Base-by-base conservation (phyloP, 2,329 filamentous ascomycete species). In the Sporothrix variecibatus region DNA sequence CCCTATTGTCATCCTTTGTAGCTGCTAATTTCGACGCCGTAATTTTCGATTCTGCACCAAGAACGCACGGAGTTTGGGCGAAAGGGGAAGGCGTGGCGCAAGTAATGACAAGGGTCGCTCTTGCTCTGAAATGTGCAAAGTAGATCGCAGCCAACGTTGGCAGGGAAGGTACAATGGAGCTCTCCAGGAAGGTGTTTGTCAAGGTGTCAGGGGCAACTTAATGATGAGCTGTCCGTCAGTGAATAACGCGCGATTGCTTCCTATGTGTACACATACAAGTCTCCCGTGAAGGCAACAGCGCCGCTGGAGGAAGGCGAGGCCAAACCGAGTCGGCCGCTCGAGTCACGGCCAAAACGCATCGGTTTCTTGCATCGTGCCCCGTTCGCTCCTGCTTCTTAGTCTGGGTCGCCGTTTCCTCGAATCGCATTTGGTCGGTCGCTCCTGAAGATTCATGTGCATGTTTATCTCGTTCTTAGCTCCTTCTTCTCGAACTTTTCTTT, bases 41-140 rank as follows among this genome's bases (percentile, higher is more conserved):
- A 58, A 49, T 73, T 73, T 65, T 70, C 31, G n/a, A 58, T 43
- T 70, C 56, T 46, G 53, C 72, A 67, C 23, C 40, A 49, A 69
- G 65, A 31, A 26, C 49, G 26, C 53, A 40, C 49, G 65, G 64
- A 62, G 78, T 79, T 78, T 79, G 78, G 77, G 79, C 79, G 78
- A 81, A 74, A 67, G 76, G 78, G 78, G 78, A 79, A 80, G 78
- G 79, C 77, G 79, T 74, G 64, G 76, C 71, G 72, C 73, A 73
- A 34, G 38, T 68, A 65, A 58, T 46, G 34, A 43, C 65, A 31
- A 68, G 68, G 71, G 56, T 53, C 34, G 53, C 17, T n/a, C 53
- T 8, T 65, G 73, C 64, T 69, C 40, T 7, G 20, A n/a, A 69
- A 38, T 34, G 23, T n/a, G 9, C 26, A n/a, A 49, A 49, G 43